Base-by-base conservation (phyloP, 176 grass and related monocot genomes). In the Bromus sterilis region DNA sequence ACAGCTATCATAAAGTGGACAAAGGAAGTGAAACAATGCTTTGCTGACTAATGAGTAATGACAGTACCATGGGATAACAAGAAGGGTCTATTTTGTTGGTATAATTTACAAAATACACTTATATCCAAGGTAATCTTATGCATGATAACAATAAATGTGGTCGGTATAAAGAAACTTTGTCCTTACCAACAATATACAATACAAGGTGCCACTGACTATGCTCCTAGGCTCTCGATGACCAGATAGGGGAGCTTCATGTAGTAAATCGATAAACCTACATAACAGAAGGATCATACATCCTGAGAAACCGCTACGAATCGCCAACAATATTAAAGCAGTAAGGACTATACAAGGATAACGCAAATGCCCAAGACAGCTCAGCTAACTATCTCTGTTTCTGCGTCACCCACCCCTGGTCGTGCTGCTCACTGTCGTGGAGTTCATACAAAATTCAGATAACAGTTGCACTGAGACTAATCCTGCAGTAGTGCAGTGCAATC, bases 161-260 rank as follows among this genome's bases (percentile, higher is more conserved):
- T 79, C 2, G 6, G 4, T 28, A 21, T 9, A 7, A 76, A 86
- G 36, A 88, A 39, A 78, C 39, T 30, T 30, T 74, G 33, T 44
- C 80, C 94, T 94, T 91, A 93, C 95, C 95, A 98, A 87, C 80
- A 98, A 58, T 74, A 95, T 66, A 84, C 95, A 98, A 53, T 98
- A 98, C 61, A 98, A 84, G 39, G 86, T 84, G 44, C 92, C 88
- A 76, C 90, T 91, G 46, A 98, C 80, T 70, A 98, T 87, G 83
- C 95, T 89, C 78, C 95, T 91, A 40, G 84, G 95, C 60, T 98
- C 90, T 37, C 95, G 77, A 49, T 93, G 77, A 80, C 92, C 90
- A 14, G 95, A 98, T 18, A 98, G 20, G 48, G 90, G 88, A 11
- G 95, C 90, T 89, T 98, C 95, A 68, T 89, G 88, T 33, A 98